Evolutionary conservation across 2,329 filamentous ascomycete genomes (phyloP), one percentile per base, ranked within the genome.

Genomic region (Akanthomyces lecanii): DNA sequence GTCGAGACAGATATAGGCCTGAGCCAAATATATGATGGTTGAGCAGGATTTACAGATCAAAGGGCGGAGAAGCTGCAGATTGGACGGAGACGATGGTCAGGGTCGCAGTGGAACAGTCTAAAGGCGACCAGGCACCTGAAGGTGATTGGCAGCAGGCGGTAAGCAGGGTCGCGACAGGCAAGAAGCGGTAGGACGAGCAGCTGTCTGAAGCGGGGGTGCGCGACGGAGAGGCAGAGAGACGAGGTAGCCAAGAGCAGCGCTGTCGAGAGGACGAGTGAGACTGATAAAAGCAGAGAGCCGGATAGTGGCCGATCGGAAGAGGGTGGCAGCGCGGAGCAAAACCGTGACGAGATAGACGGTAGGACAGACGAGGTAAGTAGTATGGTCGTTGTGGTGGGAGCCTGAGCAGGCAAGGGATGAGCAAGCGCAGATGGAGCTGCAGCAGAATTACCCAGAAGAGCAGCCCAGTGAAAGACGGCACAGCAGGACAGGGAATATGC

Each of bases 261-360:
- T 6, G 48, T 40, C 30, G 48, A 36, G 58, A 52, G 23, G 36
- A 52, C 18, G 48, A 38, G 14, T 33, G 47, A 16, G 23, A n/a
- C 18, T 48, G 33, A 38, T 21, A 47, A 60, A 38, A 44, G 48
- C 40, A 33, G 33, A 23, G 30, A 25, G 33, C 33, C 56, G 45
- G 56, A 14, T 59, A 25, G 23, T 33, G 48, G 48, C 58, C 38
- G 58, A 61, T 53, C 58, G 58, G 44, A 38, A 52, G 47, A 52
- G 47, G 33, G n/a, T 53, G 21, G 48, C 38, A 23, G 48, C 48
- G 48, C 48, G 48, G 58, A 53, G 58, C 38, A 36, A 61, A 28
- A 61, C 18, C 25, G 38, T 47, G 50, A 61, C 58, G 28, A 54
- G 58, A 61, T 45, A 38, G n/a, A 53, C 48, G 48, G 48, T 42